Conservation (phyloP, 306 rosid species). For the Medicago ruthenica region DNA sequence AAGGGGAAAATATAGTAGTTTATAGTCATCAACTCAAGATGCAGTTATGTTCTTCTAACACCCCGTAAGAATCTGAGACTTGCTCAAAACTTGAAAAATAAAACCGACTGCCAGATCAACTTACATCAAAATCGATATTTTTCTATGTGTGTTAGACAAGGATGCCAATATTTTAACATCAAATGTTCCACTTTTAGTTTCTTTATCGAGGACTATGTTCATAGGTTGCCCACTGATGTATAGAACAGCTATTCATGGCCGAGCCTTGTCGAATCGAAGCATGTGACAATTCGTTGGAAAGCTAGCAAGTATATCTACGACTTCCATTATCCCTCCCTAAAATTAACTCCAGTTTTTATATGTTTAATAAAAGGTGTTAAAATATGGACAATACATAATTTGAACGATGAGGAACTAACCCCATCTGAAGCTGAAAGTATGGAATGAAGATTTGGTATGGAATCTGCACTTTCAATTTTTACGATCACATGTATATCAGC, state of each 20-base stretch:
- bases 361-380: constrained; percentile 10
- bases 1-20: too few species aligned
- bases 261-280: too few species aligned
- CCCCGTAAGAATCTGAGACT: background rate
- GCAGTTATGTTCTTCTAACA: too few species aligned
- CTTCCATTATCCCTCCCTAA: background rate
- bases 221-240: background rate
- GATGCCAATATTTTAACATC: background rate
- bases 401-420: constrained; percentile 59
- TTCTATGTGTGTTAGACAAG: constrained; percentile 20
- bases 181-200: constrained; percentile 24
- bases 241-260: background rate
- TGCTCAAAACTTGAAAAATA: constrained; percentile 8
- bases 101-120: background rate
- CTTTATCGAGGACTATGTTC: background rate
- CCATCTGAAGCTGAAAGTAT: constrained; percentile 93
- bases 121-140: background rate
- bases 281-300: too few species aligned
- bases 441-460: constrained; percentile 89
- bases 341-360: background rate
- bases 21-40: too few species aligned
- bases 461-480: constrained; percentile 98
- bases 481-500: constrained; percentile 88
- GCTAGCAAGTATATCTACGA: too few species aligned
- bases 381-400: constrained; percentile 34